Percentiles rank a stretch among this genome's conserved stretches.
These are phyloP conservation scores for Zygnema cylindricum DNA, from an alignment of 139 green algal genomes.

Conservation along the genomic window DNA sequence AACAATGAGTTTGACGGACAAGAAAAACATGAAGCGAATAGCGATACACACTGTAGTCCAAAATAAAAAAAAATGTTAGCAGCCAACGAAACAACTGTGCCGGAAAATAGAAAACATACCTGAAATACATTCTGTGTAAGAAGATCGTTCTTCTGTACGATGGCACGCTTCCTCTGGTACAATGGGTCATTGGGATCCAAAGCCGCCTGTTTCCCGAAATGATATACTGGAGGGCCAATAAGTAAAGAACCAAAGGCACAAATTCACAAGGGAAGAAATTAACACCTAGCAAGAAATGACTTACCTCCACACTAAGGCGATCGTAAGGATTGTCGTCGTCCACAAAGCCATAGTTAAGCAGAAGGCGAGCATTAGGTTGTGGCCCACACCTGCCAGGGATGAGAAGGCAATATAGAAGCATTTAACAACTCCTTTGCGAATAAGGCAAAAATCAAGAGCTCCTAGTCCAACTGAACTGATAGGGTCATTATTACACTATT, in stretches of 20 bases:
- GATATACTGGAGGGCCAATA: too few species aligned
- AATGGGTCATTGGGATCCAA: constrained; percentile 78
- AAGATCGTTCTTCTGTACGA: constrained; percentile 69
- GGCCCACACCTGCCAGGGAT: constrained; percentile 79
- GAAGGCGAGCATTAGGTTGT: constrained; percentile 85
- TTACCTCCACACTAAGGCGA: constrained; percentile 58
- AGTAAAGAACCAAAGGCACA: not conserved
- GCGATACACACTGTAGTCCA: too few species aligned
- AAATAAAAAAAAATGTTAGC: too few species aligned
- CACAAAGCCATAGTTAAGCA: constrained; percentile 77
- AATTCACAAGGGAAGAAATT: not conserved
- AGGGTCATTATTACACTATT: too few species aligned
- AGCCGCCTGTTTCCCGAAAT: constrained; percentile 40
- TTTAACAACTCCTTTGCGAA: too few species aligned
- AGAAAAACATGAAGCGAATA: too few species aligned
- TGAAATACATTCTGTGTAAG: constrained; percentile 72
- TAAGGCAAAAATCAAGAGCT: too few species aligned
- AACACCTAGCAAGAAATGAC: not conserved
- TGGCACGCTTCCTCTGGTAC: constrained; percentile 79
- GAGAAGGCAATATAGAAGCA: too few species aligned
- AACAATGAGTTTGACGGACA: too few species aligned
- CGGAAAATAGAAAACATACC: too few species aligned
- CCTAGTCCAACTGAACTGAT: too few species aligned
- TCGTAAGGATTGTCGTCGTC: constrained; percentile 65
- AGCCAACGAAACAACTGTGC: too few species aligned